Percentiles rank a stretch among this genome's conserved stretches.
Evolutionary conservation across 169 alveolate species (phyloP).

Genomic region (Plasmodium blacklocki): DNA sequence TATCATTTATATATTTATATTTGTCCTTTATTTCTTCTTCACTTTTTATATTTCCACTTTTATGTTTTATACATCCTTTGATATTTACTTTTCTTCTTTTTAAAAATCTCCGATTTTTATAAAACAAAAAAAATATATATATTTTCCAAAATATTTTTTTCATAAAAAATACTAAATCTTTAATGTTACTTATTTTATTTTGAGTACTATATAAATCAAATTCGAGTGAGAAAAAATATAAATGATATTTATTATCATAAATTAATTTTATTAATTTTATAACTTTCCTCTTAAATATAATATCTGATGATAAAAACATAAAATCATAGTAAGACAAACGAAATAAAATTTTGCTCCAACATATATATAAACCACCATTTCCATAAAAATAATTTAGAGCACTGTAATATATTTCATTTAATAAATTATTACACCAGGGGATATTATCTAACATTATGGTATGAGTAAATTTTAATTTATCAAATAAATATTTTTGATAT

Average conservation of each 20-base stretch:
- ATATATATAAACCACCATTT: constrained; percentile 69
- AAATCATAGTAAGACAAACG: constrained; percentile 62
- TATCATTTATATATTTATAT: background rate
- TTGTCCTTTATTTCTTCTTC: constrained; percentile 23
- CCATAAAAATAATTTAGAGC: constrained; percentile 56
- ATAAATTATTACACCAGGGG: constrained; percentile 26
- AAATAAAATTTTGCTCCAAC: constrained; percentile 64
- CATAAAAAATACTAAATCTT: constrained; percentile 43
- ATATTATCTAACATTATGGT: constrained; percentile 55
- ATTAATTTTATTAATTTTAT: constrained; percentile 63
- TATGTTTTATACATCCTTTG: background rate
- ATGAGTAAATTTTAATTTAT: constrained; percentile 57
- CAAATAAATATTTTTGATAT: constrained; percentile 62
- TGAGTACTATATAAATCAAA: constrained; percentile 55
- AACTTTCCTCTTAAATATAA: constrained; percentile 64
- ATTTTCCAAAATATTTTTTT: constrained; percentile 69
- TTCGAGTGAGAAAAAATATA: constrained; percentile 60
- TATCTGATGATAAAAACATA: constrained; percentile 70
- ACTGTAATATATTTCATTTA: constrained; percentile 50
- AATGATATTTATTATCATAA: constrained; percentile 48
- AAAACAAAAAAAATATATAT: constrained; percentile 48
- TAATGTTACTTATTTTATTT: constrained; percentile 62
- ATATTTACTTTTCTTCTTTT: constrained; percentile 7
- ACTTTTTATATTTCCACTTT: background rate
- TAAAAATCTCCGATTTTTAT: constrained; percentile 26